Percentiles rank a stretch among this genome's conserved stretches.
Evolutionary conservation across 768 basidiomycete species (phyloP).

Genomic region (Atractiella rhizophila): DNA sequence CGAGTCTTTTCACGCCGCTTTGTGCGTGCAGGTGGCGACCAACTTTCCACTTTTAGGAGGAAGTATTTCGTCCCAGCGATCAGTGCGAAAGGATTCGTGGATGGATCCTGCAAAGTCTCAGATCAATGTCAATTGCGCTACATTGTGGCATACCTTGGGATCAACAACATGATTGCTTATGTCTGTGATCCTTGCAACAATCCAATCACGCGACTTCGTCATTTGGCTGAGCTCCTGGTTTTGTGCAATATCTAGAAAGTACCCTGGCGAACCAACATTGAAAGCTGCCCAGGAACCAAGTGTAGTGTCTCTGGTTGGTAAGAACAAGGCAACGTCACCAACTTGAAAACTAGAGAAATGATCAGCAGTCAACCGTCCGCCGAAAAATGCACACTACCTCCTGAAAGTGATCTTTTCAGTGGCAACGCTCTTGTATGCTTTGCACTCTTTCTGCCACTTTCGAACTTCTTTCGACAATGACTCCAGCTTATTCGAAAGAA

Average conservation of each 20-base stretch:
- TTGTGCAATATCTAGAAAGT: conserved; percentile 80
- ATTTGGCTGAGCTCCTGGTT: conserved; percentile 67
- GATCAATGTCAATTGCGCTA: neutral
- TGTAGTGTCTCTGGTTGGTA: conserved; percentile 81
- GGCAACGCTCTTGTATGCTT: conserved; percentile 44
- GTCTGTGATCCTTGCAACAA: conserved; percentile 71
- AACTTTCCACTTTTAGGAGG: conserved; percentile 79
- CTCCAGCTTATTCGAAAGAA: conserved; percentile 26
- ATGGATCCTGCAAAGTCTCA: conserved; percentile 34
- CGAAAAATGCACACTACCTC: conserved; percentile 25
- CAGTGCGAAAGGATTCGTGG: conserved; percentile 66
- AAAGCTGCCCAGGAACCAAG: conserved; percentile 96
- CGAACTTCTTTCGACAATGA: conserved; percentile 43
- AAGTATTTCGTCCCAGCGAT: conserved; percentile 76
- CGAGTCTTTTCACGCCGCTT: too few species aligned
- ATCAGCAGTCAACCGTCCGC: too few species aligned
- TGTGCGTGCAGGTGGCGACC: conserved; percentile 29
- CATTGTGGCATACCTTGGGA: conserved; percentile 32
- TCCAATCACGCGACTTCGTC: conserved; percentile 69
- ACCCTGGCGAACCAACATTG: conserved; percentile 92
- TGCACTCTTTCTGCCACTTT: conserved; percentile 95
- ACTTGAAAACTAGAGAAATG: conserved; percentile 36
- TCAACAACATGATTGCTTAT: conserved; percentile 66
- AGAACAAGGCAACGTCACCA: conserved; percentile 80
- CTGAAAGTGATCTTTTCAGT: conserved; percentile 90